These are phyloP conservation scores for Trichomonas gallinae DNA, from an alignment of 208 protist species.

Conservation along the genomic window DNA sequence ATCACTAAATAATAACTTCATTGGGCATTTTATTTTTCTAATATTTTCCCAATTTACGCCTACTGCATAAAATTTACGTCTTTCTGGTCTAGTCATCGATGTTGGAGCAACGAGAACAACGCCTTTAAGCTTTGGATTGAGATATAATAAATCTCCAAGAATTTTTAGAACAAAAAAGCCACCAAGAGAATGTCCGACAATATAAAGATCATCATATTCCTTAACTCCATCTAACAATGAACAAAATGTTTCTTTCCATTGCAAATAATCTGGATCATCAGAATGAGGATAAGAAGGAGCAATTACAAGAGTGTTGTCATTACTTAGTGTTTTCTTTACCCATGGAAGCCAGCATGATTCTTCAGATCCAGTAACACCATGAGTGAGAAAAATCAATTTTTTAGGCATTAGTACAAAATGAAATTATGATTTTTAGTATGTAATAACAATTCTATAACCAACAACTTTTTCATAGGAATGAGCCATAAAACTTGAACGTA, in stretches of 20 bases:
- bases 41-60: background rate
- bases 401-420: no score
- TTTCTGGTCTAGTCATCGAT: background rate
- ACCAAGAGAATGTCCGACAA: background rate
- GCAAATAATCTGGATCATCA: background rate
- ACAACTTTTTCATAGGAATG: no score
- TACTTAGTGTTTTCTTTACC: background rate
- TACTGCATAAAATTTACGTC: background rate
- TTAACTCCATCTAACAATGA: background rate
- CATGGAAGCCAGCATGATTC: background rate
- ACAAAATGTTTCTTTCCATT: background rate
- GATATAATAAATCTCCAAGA: background rate
- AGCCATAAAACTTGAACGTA: no score
- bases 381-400: background rate
- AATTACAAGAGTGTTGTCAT: background rate
- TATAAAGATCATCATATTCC: background rate
- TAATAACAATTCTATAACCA: no score
- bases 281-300: background rate
- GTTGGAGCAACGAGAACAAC: background rate
- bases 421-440: no score
- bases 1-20: background rate
- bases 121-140: background rate
- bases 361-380: background rate
- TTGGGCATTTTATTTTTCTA: background rate
- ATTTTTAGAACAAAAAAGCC: background rate